A percentile compares a stretch with the other conserved stretches of the same genome.
phyloP scores from a whole-genome alignment of 345 rosid species.

The Salix purpurea region DNA sequence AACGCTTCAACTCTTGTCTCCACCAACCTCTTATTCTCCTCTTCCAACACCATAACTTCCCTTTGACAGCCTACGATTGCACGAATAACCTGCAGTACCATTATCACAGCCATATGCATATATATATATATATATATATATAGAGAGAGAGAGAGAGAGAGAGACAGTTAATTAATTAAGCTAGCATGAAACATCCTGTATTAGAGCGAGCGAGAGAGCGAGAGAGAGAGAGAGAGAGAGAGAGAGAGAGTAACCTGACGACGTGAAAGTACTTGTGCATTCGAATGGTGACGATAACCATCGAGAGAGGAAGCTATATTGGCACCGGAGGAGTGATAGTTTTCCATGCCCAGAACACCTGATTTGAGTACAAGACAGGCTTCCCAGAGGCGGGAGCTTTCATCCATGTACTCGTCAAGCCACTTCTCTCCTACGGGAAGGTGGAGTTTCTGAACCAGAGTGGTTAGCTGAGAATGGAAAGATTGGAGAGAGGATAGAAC shows the following conservation, averaged over 20 bases:
- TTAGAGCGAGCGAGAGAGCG: too few species aligned
- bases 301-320: conserved; percentile 44
- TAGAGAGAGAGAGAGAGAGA: too few species aligned
- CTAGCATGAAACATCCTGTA: too few species aligned
- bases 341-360: conserved; percentile 43
- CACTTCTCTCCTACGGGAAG: conserved; percentile 61
- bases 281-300: conserved; percentile 18
- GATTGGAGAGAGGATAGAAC: conserved; percentile 41
- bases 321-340: conserved; percentile 28
- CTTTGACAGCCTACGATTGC: conserved; percentile 44
- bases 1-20: conserved; percentile 26
- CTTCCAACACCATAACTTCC: conserved; percentile 38
- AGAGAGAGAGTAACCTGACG: conserved; percentile 37
- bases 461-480: conserved; percentile 49
- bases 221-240: too few species aligned
- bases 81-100: conserved; percentile 29
- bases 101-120: too few species aligned
- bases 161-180: too few species aligned
- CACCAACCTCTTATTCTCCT: conserved; percentile 38
- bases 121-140: too few species aligned
- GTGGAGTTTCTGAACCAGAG: conserved; percentile 51
- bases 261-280: conserved; percentile 29
- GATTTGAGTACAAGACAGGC: conserved; percentile 52
- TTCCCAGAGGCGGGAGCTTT: conserved; percentile 60
- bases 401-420: conserved; percentile 77